These are phyloP conservation scores for Agrocybe praecox DNA, from an alignment of 768 basidiomycete genomes.

Conservation along the genomic window DNA sequence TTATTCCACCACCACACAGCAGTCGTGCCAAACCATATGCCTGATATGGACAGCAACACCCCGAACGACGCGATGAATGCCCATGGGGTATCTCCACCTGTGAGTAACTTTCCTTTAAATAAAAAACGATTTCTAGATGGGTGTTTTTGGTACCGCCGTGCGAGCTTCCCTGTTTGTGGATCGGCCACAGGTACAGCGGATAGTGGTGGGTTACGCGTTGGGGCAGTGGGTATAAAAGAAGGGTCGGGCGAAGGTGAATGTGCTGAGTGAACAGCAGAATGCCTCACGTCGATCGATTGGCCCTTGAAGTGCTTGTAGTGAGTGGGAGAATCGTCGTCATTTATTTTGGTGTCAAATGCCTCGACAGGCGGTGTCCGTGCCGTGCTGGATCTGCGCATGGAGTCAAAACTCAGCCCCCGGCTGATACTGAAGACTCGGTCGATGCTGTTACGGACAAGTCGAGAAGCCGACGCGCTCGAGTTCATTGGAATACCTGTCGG, in stretches of 20 bases:
- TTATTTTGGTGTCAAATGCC: constrained; percentile 31
- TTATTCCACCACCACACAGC: constrained; percentile 89
- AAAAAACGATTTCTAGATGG: constrained; percentile 80
- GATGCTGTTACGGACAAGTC: constrained; percentile 57
- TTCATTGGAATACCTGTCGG: constrained; percentile 27
- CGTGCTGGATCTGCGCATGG: constrained; percentile 35
- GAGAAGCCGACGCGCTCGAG: constrained; percentile 25
- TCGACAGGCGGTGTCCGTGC: constrained; percentile 17
- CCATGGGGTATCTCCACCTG: constrained; percentile 84
- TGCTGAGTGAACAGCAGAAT: constrained; percentile 24
- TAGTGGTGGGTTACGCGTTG: constrained; percentile 31
- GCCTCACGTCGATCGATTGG: constrained; percentile 16
- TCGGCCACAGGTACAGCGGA: constrained; percentile 38
- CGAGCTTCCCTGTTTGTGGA: constrained; percentile 37
- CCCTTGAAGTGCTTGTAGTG: constrained; percentile 20
- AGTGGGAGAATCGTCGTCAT: constrained; percentile 35
- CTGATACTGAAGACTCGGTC: constrained; percentile 59
- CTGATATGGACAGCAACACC: constrained; percentile 68
- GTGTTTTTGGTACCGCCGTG: constrained; percentile 64
- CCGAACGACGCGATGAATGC: constrained; percentile 73
- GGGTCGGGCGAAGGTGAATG: constrained; percentile 36
- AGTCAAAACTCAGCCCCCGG: constrained; percentile 56
- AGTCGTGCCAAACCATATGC: constrained; percentile 87
- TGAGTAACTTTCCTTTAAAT: constrained; percentile 69
- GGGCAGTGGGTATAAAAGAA: constrained; percentile 32